phyloP scores from a whole-genome alignment of 1,284 basidiomycete species.

The Tylopilus sp. region DNA sequence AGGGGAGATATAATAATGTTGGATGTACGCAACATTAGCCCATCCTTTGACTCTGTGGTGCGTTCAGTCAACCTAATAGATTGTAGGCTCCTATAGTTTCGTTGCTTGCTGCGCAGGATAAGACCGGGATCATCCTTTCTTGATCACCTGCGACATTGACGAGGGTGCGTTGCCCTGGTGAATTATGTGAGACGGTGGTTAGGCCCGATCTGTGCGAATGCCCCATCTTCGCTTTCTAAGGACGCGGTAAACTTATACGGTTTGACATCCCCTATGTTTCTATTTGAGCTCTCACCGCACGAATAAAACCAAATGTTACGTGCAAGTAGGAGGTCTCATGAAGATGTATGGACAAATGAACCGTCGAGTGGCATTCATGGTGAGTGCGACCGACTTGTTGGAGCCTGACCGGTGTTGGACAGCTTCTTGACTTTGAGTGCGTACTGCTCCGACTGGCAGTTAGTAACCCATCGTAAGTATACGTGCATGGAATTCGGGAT shows the following conservation, averaged over 20 bases:
- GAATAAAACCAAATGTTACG: constrained; percentile 1
- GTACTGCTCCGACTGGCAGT: background rate
- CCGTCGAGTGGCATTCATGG: background rate
- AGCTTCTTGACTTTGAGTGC: background rate
- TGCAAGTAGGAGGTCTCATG: background rate
- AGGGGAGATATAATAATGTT: constrained; percentile 59
- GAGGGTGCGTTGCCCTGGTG: background rate
- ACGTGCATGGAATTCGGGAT: background rate
- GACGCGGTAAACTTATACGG: constrained; percentile 10
- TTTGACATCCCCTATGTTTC: background rate
- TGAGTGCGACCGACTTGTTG: constrained; percentile 5
- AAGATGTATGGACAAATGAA: background rate
- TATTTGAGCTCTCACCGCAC: background rate
- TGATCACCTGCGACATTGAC: background rate
- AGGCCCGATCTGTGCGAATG: background rate
- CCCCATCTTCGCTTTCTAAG: constrained; percentile 1
- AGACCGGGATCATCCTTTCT: constrained; percentile 3
- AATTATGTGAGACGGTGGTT: background rate
- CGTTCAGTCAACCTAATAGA: constrained; percentile 1
- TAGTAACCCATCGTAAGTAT: background rate
- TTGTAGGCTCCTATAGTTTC: background rate
- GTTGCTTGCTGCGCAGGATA: background rate
- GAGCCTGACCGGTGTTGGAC: background rate
- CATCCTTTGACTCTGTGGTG: background rate
- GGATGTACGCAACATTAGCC: constrained; percentile 10